Evolutionary conservation across 129 eudicot species (phyloP).

Genomic region (Pittosporum tobira): DNA sequence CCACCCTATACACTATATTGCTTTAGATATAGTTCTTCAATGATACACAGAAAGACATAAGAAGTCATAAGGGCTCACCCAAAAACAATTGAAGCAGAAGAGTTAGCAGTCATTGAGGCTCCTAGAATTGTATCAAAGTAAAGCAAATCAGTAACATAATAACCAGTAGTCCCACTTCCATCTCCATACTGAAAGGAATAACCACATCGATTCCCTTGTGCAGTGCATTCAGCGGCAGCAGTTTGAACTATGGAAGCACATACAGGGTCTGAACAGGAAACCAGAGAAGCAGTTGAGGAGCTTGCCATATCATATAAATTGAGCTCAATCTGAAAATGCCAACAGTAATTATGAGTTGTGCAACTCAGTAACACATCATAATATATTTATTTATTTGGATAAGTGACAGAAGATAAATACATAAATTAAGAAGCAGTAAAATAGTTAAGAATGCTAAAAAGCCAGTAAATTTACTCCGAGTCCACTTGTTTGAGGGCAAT

Average conservation of each 20-base stretch:
- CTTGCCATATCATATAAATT: conserved; percentile 53
- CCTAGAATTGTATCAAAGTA: conserved; percentile 70
- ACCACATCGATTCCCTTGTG: conserved; percentile 59
- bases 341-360: conserved; percentile 5
- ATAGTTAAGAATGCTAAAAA: not conserved
- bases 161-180: conserved; percentile 91
- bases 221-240: conserved; percentile 61
- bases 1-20: not conserved
- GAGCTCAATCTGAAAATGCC: conserved; percentile 49
- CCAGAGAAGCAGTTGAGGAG: conserved; percentile 64
- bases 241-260: conserved; percentile 55
- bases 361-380: not conserved
- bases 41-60: not conserved
- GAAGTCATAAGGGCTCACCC: conserved; percentile 50
- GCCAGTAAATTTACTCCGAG: conserved; percentile 52
- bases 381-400: too few relatives aligned
- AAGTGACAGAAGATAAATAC: not conserved
- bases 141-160: conserved; percentile 69
- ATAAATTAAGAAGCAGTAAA: not conserved
- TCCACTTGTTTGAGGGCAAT: conserved; percentile 85
- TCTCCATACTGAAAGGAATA: conserved; percentile 78
- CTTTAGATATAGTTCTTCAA: not conserved
- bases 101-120: conserved; percentile 61
- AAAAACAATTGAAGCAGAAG: conserved; percentile 78
- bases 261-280: conserved; percentile 73